Base-by-base conservation (phyloP, 495 filamentous ascomycete species). In the Penicilliopsis zonata region DNA sequence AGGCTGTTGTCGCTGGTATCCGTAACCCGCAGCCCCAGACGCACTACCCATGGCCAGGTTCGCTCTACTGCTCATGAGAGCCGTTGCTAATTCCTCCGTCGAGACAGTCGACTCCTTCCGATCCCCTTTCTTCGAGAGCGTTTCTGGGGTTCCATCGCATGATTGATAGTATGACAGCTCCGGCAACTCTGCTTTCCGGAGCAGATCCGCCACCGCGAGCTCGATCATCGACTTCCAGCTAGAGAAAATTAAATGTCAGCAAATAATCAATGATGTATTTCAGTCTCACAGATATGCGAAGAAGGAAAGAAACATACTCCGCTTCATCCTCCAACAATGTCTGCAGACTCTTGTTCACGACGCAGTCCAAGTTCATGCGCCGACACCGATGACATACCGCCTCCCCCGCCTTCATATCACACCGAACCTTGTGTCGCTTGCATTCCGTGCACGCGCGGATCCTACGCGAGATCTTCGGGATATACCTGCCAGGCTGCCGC, bases 401-500 rank as follows among this genome's bases (percentile, higher is more conserved):
- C 20, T 66, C 61, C 14, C 56, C 57, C 21, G 50, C 44, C 36
- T 57, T 59, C 63, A 72, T 68, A 34, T 68, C 59, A 41, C 68
- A 71, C 35, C 59, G 49, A 17, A 66, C 63, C 34, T 72, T 72
- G 37, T 70, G 67, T 30, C 65, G 58, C 46, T 68, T 63, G 42
- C 66, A 70, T 36, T 68, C 66, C 0, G 67, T 68, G 41, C 68
- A 72, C 25, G 68, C 68, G 20, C 65, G 62, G 43, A 72, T 69
- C 47, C 61, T 62, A 28, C 68, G 63, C n/a, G 66, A 69, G 33
- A 72, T 72, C 44, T 66, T 63, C 28, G 68, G 65, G 22, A 66
- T 52, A 50, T 66, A 58, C 27, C 42, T 34, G 8, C 38, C 33
- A 13, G 26, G 35, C 28, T 41, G 43, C 27, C 42, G 50, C 34